Base-by-base conservation (phyloP, 2,329 filamentous ascomycete genomes). In the Alternaria sp. region DNA sequence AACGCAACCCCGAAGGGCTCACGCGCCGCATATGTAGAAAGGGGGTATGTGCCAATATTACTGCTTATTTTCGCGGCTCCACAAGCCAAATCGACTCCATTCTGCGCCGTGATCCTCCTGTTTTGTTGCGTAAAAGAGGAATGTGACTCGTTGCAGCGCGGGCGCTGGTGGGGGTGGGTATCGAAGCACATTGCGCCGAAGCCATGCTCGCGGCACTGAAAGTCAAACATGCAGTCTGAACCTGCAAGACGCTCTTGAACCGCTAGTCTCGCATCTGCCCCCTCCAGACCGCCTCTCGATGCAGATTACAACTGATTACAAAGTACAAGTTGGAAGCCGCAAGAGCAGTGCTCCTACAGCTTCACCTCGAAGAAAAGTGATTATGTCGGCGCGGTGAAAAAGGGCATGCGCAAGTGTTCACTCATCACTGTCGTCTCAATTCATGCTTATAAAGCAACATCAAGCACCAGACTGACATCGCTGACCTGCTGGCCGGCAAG, bases 381-480 rank as follows among this genome's bases (percentile, higher is more conserved):
- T 55, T 67, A 72, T 72, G 64, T 69, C 64, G 66, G 66, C 60
- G 58, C 65, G 63, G 54, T 67, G 69, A 68, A 68, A 65, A 69
- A 65, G 66, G 67, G 68, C 72, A 69, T 66, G 68, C 71, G 67
- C 57, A 66, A 65, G 67, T 74, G 71, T 72, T 65, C 65, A 67
- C 64, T 68, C 61, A 46, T 71, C 59, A 60, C 66, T 61, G 60
- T 66, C 66, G 50, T 65, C 46, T 28, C 58, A 44, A 63, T 51
- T 59, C 53, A 30, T 54, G 67, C 73, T 82, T 84, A 91, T 80
- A 91, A 82, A 64, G 87, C 84, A 75, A 98, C 95, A 84, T 99
- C 96, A 75, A 99, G 90, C 75, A 99, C 96, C 76, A 99, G 86
- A 85, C 95, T 98, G 80, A 99, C 96, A 82, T 99, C 96, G 82